Percentiles rank a stretch among this genome's conserved stretches.
Evolutionary conservation across 805 yeast genomes (phyloP).

Genomic region (Candida sakaeoensis): DNA sequence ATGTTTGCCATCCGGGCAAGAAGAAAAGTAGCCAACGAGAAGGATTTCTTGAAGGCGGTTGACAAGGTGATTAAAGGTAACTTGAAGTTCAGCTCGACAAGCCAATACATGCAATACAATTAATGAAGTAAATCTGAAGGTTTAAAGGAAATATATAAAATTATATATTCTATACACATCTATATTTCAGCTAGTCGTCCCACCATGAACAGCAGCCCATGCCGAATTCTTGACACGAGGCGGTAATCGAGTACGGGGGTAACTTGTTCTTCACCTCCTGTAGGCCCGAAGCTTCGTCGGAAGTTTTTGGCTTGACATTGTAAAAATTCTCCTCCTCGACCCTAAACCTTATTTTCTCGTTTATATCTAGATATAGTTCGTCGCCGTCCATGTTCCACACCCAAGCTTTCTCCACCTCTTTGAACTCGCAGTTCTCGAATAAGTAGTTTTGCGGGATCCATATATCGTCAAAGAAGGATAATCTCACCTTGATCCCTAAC

Average conservation of each 20-base stretch:
- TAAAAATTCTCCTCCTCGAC: constrained; percentile 86
- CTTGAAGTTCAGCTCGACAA: constrained; percentile 94
- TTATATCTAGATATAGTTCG: constrained; percentile 77
- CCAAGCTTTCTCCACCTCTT: constrained; percentile 87
- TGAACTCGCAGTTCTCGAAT: constrained; percentile 71
- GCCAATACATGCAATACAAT: constrained; percentile 98
- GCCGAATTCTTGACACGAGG: constrained; percentile 92
- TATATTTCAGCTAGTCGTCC: constrained; percentile 46
- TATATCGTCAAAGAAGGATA: constrained; percentile 90
- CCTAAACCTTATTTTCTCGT: constrained; percentile 88
- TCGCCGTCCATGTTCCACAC: constrained; percentile 82
- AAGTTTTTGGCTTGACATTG: constrained; percentile 76
- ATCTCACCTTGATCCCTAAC: constrained; percentile 80
- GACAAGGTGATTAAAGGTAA: constrained; percentile 98
- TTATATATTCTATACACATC: neutral
- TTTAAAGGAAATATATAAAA: too few relatives aligned
- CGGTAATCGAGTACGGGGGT: constrained; percentile 83
- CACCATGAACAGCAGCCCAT: constrained; percentile 98
- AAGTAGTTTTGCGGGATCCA: constrained; percentile 80
- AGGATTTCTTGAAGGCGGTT: constrained; percentile 95
- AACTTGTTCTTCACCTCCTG: constrained; percentile 40
- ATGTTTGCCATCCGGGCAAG: constrained; percentile 99
- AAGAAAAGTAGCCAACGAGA: constrained; percentile 96
- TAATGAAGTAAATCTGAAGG: too few relatives aligned
- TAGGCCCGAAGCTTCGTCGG: constrained; percentile 44